Percentiles rank a stretch among this genome's conserved stretches.
Evolutionary conservation across 345 rosid species (phyloP).

Genomic region (Citrus mangshanensis): DNA sequence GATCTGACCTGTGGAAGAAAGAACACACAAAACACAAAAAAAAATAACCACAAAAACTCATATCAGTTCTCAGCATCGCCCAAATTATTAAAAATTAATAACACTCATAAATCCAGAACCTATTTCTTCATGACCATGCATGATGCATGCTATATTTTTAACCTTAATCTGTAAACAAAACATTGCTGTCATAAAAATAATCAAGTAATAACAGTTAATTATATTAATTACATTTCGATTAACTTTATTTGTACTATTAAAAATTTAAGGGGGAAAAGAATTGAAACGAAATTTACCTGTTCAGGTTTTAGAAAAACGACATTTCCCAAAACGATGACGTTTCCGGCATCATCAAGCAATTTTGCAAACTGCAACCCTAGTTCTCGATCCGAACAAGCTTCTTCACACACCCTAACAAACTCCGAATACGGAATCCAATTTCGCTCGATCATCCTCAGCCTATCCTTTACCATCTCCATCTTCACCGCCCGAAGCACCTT

Average conservation of each 20-base stretch:
- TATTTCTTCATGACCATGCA: conserved; percentile 1
- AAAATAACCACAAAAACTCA: conserved; percentile 34
- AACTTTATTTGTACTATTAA: too few relatives aligned
- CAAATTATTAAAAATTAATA: neutral
- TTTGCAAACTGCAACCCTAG: conserved; percentile 51
- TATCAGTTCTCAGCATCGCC: conserved; percentile 55
- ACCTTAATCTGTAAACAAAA: conserved; percentile 20
- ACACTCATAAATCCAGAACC: conserved; percentile 14
- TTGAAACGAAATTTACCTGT: conserved; percentile 46
- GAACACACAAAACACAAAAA: conserved; percentile 25
- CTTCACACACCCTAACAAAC: conserved; percentile 52
- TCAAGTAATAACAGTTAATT: neutral
- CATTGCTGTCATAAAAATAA: neutral
- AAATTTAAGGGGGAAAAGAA: neutral
- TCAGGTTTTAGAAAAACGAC: conserved; percentile 68
- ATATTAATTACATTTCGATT: too few relatives aligned
- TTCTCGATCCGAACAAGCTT: conserved; percentile 52
- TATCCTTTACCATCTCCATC: conserved; percentile 63
- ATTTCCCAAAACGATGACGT: conserved; percentile 66
- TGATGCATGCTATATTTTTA: conserved; percentile 2
- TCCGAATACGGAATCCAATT: conserved; percentile 58
- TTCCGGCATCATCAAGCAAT: conserved; percentile 76
- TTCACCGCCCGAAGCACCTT: conserved; percentile 69
- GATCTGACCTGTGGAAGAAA: conserved; percentile 51
- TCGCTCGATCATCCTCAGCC: conserved; percentile 47